Evolutionary conservation across 768 basidiomycete species (phyloP), one percentile per base, ranked within the genome.

Genomic region (Gymnopilus junonius): DNA sequence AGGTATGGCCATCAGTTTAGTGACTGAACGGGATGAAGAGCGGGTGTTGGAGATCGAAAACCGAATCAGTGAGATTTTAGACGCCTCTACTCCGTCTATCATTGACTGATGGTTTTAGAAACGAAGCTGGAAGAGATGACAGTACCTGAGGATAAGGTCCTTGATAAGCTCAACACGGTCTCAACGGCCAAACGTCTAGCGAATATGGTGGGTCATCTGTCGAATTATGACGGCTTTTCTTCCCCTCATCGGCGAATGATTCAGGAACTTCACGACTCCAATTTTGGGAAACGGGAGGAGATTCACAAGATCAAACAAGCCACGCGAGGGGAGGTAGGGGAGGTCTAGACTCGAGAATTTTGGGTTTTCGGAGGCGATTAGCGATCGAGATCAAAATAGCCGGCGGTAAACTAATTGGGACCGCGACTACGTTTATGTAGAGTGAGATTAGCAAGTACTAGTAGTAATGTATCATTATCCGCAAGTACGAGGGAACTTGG

Each of bases 11-110:
- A 83, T 99, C 29, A 99, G 95, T 70, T 93, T 99, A 72, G 92
- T 99, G 55, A 97, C 97, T 2, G 97, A 99, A 77, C 82, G 85
- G 45, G 97, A 99, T 73, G 94, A 96, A 70, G 89, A 94, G 58
- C 81, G 90, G 50, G 87, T 99, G 40, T 67, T 93, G 68, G 84
- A 77, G 63, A 91, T 99, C 59, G 97, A 99, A 76, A 83, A 85
- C 35, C 87, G 94, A 17, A 95, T 98, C 62, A 85, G 95, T 95
- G 72, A 76, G 90, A 82, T 21, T 6, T 34, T 43, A 51, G 43
- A 31, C 14, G 14, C 8, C 27, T 59, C 25, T n/a, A n/a, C n/a
- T 42, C n/a, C n/a, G 55, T 54, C 17, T 25, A 48, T 55, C 31
- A 58, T 46, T 29, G 14, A 53, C 40, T 20, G 32, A 31, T 2